A percentile compares a stretch with the other conserved stretches of the same genome.
Evolutionary conservation across 805 yeast species (phyloP).

Genomic region (Scheffersomyces stipitis): DNA sequence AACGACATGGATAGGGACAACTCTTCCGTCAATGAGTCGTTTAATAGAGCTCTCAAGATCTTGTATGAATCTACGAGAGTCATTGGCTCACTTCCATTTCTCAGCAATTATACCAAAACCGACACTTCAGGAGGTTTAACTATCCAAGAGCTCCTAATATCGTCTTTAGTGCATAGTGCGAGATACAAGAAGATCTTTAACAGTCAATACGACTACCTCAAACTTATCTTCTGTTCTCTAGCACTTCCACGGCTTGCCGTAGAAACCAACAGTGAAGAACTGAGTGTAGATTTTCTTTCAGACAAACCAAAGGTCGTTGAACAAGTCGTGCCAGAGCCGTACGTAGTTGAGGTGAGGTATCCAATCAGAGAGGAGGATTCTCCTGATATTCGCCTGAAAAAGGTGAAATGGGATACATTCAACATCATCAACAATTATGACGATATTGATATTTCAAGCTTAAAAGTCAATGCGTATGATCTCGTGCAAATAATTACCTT

Average conservation of each 20-base stretch:
- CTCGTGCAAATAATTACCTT: constrained; percentile 50
- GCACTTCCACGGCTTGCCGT: constrained; percentile 3
- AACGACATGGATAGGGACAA: constrained; percentile 4
- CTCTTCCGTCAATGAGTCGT: neutral
- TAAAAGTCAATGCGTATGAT: constrained; percentile 39
- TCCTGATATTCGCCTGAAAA: constrained; percentile 10
- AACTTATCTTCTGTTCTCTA: constrained; percentile 50
- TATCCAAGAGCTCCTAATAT: constrained; percentile 26
- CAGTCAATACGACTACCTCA: constrained; percentile 37
- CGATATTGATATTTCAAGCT: constrained; percentile 35
- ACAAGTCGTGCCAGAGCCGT: constrained; percentile 3
- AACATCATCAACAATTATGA: constrained; percentile 45
- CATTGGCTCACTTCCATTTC: constrained; percentile 51
- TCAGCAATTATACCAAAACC: constrained; percentile 31
- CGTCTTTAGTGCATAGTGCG: constrained; percentile 40
- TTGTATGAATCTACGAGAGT: constrained; percentile 42
- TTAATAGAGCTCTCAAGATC: constrained; percentile 1
- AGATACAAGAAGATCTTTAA: constrained; percentile 36
- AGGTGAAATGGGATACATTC: constrained; percentile 29
- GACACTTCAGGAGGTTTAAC: constrained; percentile 39
- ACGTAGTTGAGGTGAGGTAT: constrained; percentile 19
- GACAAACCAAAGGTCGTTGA: neutral
- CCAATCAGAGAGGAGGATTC: constrained; percentile 9
- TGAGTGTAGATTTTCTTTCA: too few relatives aligned
- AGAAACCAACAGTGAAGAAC: neutral